Evolutionary conservation across 129 eudicot species (phyloP).

Genomic region (Chrysanthemum makinoi): DNA sequence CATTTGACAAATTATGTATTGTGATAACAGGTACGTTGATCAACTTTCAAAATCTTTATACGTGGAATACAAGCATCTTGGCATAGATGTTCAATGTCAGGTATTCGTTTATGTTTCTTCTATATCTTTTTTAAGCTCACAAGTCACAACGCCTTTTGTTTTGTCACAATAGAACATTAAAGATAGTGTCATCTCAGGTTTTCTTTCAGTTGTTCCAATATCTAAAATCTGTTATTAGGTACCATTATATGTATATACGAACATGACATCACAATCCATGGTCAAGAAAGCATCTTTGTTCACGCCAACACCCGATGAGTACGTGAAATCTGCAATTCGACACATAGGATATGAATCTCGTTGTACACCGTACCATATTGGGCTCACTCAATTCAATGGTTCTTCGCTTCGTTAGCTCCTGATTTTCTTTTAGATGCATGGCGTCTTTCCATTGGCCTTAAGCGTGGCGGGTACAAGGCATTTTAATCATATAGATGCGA

Average conservation of each 20-base stretch:
- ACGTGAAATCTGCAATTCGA: conserved; percentile 46
- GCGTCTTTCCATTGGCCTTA: conserved; percentile 73
- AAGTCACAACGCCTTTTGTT: too few relatives aligned
- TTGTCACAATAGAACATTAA: neutral
- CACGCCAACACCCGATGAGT: conserved; percentile 58
- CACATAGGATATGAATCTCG: conserved; percentile 51
- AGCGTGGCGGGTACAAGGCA: conserved; percentile 29
- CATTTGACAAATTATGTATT: neutral
- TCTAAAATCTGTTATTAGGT: conserved; percentile 35
- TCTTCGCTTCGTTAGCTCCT: conserved; percentile 54
- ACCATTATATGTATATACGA: conserved; percentile 72
- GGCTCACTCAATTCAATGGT: conserved; percentile 75
- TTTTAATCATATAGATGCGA: neutral
- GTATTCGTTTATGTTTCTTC: conserved; percentile 20
- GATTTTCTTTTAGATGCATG: conserved; percentile 49
- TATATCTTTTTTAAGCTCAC: neutral
- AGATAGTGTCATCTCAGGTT: too few relatives aligned
- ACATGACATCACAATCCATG: conserved; percentile 56
- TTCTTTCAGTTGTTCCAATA: neutral
- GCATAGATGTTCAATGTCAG: conserved; percentile 80
- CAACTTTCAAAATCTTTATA: conserved; percentile 55
- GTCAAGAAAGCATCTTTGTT: conserved; percentile 50
- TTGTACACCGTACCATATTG: conserved; percentile 68
- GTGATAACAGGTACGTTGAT: conserved; percentile 51
- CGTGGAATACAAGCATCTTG: conserved; percentile 60